Evolutionary conservation across 2,329 filamentous ascomycete genomes (phyloP).

Genomic region (Arthrobotrys entomopaga): DNA sequence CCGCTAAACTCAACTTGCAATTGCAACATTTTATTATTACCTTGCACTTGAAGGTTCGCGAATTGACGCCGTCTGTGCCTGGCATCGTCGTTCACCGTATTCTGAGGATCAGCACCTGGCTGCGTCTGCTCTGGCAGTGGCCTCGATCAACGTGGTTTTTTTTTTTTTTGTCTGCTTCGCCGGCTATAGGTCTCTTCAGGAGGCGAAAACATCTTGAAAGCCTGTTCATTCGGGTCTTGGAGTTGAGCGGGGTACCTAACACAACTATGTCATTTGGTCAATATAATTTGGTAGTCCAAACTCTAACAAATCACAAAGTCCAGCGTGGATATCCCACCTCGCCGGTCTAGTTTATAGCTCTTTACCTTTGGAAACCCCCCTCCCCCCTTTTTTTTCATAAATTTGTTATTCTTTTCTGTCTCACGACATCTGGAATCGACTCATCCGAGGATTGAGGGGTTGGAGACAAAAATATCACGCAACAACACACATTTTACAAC

Average conservation of each 20-base stretch:
- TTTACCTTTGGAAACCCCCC: constrained; percentile 9
- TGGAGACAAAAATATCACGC: constrained; percentile 14
- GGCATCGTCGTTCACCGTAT: constrained; percentile 34
- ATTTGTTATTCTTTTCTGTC: constrained; percentile 5
- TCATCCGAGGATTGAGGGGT: constrained; percentile 8
- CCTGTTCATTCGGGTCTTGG: not conserved
- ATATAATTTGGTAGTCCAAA: constrained; percentile 29
- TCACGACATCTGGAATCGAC: constrained; percentile 11
- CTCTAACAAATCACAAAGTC: constrained; percentile 25
- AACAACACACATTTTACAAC: constrained; percentile 50
- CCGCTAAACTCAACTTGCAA: constrained; percentile 51
- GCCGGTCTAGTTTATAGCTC: constrained; percentile 7
- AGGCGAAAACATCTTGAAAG: constrained; percentile 8
- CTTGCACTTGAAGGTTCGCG: constrained; percentile 41
- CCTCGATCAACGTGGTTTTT: constrained; percentile 9
- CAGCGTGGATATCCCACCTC: constrained; percentile 31
- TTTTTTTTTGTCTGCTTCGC: constrained; percentile 13
- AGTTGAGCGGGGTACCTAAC: constrained; percentile 48
- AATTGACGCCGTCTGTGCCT: constrained; percentile 39
- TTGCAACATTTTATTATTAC: constrained; percentile 1
- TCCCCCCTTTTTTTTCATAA: not conserved
- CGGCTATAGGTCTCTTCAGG: constrained; percentile 26
- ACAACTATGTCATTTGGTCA: constrained; percentile 50
- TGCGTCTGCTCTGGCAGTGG: constrained; percentile 7
- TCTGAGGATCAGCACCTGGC: constrained; percentile 24